These are phyloP conservation scores for Alternaria sp. DNA, from an alignment of 2,329 filamentous ascomycete species.

Conservation along the genomic window DNA sequence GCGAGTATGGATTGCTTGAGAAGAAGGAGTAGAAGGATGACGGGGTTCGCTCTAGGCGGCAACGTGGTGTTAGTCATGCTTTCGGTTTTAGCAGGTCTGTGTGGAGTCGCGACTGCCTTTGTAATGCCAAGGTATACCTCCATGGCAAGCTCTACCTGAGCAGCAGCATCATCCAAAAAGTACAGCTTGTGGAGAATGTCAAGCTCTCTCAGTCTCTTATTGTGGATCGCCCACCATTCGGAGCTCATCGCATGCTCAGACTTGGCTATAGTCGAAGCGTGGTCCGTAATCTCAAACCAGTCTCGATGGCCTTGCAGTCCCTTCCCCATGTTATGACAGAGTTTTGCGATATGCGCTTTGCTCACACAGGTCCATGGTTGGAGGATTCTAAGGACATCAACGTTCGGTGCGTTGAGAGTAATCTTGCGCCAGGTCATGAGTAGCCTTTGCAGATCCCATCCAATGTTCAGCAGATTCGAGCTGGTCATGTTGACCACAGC, in stretches of 20 bases:
- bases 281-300: background rate
- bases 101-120: background rate
- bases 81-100: background rate
- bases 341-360: background rate
- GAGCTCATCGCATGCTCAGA: background rate
- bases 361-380: constrained; percentile 1
- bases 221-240: background rate
- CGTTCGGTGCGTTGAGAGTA: background rate
- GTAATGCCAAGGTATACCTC: background rate
- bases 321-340: constrained; percentile 1
- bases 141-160: constrained; percentile 2
- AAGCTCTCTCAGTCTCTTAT: background rate
- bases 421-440: constrained; percentile 1
- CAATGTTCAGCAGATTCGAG: constrained; percentile 11
- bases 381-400: background rate
- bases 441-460: constrained; percentile 9
- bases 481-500: background rate
- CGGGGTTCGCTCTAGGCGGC: background rate
- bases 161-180: background rate
- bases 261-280: background rate
- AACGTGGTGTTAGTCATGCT: background rate
- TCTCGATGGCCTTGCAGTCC: background rate
- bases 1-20: background rate
- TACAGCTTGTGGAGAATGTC: background rate
- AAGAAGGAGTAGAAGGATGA: accelerated